Base-by-base conservation (phyloP, 257 asterid genomes). In the Voacanga thouarsii region DNA sequence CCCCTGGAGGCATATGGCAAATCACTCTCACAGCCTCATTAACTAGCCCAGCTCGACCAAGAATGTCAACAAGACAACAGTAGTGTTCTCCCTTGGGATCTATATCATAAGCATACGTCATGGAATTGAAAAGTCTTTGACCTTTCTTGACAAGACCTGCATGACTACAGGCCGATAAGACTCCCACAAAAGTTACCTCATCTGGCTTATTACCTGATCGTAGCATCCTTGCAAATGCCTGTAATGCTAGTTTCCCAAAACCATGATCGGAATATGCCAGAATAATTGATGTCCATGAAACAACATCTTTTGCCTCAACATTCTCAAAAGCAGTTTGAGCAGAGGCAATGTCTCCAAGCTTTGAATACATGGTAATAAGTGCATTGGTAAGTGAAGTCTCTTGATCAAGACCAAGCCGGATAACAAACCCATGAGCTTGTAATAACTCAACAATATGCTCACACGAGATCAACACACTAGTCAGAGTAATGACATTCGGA, bases 81-180 rank as follows among this genome's bases (percentile, higher is more conserved):
- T 82, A 80, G 60, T 91, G 97, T 79, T 90, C 92, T 47, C 91
- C 83, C 70, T 81, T 87, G 41, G 94, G 96, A 57, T 57, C 76
- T 83, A 90, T 70, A 59, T 85, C 82, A 87, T 88, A 89, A 14
- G 74, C 80, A 23, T 23, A 53, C 81, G 80, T 72, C 96, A 90
- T 91, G 51, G 85, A 84, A 44, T 78, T 71, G 26, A 91, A 90
- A 68, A 77, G 84, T 37, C 74, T 80, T 86, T 78, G 82, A 75
- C 93, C 94, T 82, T 89, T 87, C 57, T 59, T 80, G 63, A 88
- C 88, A 51, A 87, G 85, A 68, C 94, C 96, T 72, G 94, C 86
- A 87, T 90, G 94, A 82, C 93, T 90, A 83, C 94, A 93, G 7
- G 96, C 89, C 76, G 89, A 84, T 80, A 93, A 85, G 66, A 91